phyloP scores from a whole-genome alignment of 495 filamentous ascomycete species.

The Aspergillus baeticus region DNA sequence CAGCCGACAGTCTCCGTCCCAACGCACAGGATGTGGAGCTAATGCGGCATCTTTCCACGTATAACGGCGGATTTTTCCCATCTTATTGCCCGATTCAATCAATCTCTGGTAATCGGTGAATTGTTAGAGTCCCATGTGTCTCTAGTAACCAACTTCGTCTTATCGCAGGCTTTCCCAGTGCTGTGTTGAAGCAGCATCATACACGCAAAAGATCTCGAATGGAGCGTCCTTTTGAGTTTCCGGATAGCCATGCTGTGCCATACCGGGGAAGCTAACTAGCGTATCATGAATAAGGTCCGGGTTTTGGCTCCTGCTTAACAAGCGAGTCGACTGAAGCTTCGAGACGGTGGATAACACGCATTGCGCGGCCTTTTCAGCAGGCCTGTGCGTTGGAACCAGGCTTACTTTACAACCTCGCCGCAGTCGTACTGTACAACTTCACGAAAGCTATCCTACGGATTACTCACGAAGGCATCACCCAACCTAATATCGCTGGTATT shows the following conservation, averaged over 20 bases:
- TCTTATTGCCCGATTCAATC: constrained; percentile 18
- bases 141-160: constrained; percentile 1
- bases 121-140: constrained; percentile 1
- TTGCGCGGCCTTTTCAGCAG: constrained; percentile 18
- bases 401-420: constrained; percentile 27
- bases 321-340: constrained; percentile 18
- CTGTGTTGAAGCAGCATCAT: constrained; percentile 13
- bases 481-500: constrained; percentile 26
- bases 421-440: constrained; percentile 37
- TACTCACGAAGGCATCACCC: constrained; percentile 35
- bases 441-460: constrained; percentile 16
- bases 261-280: too few species aligned
- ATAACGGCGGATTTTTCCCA: constrained; percentile 11
- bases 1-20: constrained; percentile 35
- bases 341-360: constrained; percentile 27
- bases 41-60: constrained; percentile 15
- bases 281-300: too few species aligned
- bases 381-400: too few species aligned
- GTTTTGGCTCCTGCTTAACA: background rate
- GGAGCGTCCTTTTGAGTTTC: too few species aligned
- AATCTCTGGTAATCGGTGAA: constrained; percentile 13
- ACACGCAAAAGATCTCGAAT: background rate
- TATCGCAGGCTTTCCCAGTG: constrained; percentile 23
- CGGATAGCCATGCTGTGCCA: too few species aligned
- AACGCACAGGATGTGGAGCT: constrained; percentile 33